Conservation (phyloP, 108 stramenopile genomes). For the Pseudonitzschia delicatissima region DNA sequence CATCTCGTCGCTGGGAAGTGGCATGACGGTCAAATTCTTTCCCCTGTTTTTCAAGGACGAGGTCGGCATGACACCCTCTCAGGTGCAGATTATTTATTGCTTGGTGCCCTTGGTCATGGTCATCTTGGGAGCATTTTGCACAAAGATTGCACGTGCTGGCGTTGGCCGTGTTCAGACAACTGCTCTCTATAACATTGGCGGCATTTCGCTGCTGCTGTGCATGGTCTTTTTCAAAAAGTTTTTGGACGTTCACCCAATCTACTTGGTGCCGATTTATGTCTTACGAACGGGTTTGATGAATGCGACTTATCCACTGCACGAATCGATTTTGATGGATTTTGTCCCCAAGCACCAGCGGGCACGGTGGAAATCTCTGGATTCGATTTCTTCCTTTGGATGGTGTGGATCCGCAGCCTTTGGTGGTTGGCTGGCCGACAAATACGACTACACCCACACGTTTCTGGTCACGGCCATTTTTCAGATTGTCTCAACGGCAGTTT, state of each 20-base stretch:
- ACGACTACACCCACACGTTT: conserved; percentile 51
- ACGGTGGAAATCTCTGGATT: conserved; percentile 65
- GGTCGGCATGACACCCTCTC: conserved; percentile 52
- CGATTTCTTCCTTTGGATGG: conserved; percentile 68
- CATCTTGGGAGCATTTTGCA: conserved; percentile 15
- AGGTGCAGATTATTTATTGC: conserved; percentile 57
- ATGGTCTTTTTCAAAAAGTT: conserved; percentile 52
- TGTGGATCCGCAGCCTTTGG: conserved; percentile 74
- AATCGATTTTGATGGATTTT: conserved; percentile 66
- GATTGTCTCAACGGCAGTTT: background rate
- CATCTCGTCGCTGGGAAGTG: conserved; percentile 56
- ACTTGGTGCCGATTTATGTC: conserved; percentile 53
- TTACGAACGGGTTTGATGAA: conserved; percentile 63
- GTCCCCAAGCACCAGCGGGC: conserved; percentile 58
- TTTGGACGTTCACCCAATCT: conserved; percentile 30
- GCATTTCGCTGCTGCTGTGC: conserved; percentile 33
- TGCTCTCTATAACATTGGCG: conserved; percentile 32
- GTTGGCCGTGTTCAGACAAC: conserved; percentile 48
- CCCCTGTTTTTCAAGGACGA: conserved; percentile 78
- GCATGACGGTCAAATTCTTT: conserved; percentile 82
- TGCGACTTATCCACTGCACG: conserved; percentile 43
- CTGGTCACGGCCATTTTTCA: conserved; percentile 5
- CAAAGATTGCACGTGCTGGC: conserved; percentile 13
- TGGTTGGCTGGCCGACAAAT: conserved; percentile 56
- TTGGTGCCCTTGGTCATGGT: conserved; percentile 39